Percentiles rank a stretch among this genome's conserved stretches.
Evolutionary conservation across 2,329 filamentous ascomycete species (phyloP).

Genomic region (Epichloe festucae): DNA sequence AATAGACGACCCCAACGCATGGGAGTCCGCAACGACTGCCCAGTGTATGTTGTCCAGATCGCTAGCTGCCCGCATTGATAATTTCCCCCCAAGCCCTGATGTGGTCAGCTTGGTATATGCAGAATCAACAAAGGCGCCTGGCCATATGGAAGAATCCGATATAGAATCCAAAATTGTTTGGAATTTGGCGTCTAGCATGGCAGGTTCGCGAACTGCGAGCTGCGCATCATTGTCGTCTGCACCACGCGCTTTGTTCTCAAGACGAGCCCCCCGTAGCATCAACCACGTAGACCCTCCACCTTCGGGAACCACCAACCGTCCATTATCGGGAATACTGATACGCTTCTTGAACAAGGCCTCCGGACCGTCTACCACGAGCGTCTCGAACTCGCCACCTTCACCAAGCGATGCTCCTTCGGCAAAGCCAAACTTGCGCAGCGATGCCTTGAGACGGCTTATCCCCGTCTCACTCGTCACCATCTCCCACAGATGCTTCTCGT

Average conservation of each 20-base stretch:
- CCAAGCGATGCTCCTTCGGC: slow-evolving; percentile 63
- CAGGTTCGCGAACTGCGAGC: slow-evolving; percentile 40
- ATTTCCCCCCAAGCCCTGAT: neutral
- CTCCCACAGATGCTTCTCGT: slow-evolving; percentile 68
- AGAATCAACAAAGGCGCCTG: neutral
- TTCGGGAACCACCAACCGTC: slow-evolving; percentile 43
- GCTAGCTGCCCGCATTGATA: neutral
- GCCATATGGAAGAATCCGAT: slow-evolving; percentile 10
- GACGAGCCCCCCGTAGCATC: slow-evolving; percentile 43
- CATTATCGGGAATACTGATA: slow-evolving; percentile 47
- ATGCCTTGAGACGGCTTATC: slow-evolving; percentile 32
- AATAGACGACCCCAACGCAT: slow-evolving; percentile 20
- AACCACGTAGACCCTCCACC: slow-evolving; percentile 71
- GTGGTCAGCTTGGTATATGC: neutral
- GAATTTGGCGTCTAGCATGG: slow-evolving; percentile 53
- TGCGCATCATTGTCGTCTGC: slow-evolving; percentile 7
- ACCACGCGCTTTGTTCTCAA: slow-evolving; percentile 29
- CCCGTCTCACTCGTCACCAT: slow-evolving; percentile 52
- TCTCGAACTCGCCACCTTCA: slow-evolving; percentile 95
- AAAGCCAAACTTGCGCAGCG: slow-evolving; percentile 55
- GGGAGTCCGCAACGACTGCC: slow-evolving; percentile 22
- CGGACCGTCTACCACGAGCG: slow-evolving; percentile 74
- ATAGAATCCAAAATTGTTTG: slow-evolving; percentile 22
- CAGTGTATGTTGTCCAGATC: slow-evolving; percentile 21
- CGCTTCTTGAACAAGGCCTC: slow-evolving; percentile 54